Evolutionary conservation across 345 rosid genomes (phyloP).

Genomic region (Bruguiera parviflora): DNA sequence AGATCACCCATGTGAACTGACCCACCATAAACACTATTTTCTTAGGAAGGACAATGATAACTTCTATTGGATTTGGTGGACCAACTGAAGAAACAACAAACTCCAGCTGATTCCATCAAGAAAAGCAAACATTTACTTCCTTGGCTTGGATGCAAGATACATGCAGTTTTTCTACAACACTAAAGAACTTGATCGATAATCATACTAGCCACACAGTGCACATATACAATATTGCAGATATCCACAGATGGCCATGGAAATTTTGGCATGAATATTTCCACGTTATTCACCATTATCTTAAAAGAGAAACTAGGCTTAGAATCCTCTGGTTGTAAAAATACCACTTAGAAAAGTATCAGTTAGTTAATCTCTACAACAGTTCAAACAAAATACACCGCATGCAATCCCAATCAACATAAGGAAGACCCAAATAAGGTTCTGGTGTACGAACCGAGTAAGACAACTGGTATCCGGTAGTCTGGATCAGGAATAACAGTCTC

Average conservation of each 20-base stretch:
- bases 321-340: background rate
- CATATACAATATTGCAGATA: background rate
- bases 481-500: conserved; percentile 64
- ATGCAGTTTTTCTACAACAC: too few species aligned
- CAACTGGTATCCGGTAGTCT: conserved; percentile 55
- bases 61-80: background rate
- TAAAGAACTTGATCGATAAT: too few species aligned
- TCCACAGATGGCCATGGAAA: background rate
- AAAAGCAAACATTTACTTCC: background rate
- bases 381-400: background rate
- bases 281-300: background rate
- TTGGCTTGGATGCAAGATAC: too few species aligned
- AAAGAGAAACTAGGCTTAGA: conserved; percentile 1
- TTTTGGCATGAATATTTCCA: background rate
- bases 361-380: background rate
- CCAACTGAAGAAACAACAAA: background rate
- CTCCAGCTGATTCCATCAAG: background rate
- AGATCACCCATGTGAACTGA: background rate
- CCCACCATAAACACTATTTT: too few species aligned
- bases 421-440: background rate
- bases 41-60: too few species aligned
- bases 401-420: background rate
- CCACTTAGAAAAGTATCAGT: background rate
- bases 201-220: too few species aligned
- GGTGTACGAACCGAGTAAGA: conserved; percentile 48